Conservation (phyloP, 2,329 filamentous ascomycete species). For the Scopulariopsis brevicaulis region DNA sequence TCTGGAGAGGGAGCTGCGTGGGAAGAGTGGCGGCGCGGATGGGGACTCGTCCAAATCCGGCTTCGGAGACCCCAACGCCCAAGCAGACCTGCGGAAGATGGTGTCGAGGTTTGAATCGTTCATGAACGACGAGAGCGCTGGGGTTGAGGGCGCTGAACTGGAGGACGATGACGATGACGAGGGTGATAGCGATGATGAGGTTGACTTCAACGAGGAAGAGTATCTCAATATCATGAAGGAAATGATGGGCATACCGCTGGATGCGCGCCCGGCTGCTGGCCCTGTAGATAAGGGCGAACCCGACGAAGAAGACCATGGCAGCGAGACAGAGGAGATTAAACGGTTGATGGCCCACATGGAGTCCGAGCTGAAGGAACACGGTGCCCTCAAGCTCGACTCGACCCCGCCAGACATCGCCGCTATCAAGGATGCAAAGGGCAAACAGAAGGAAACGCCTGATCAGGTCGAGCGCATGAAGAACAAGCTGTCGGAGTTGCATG, state of each 20-base stretch:
- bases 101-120: slow-evolving; percentile 91
- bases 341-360: slow-evolving; percentile 61
- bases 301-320: slow-evolving; percentile 22
- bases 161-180: slow-evolving; percentile 40
- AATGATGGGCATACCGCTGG: slow-evolving; percentile 62
- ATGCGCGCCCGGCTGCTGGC: background rate
- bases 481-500: slow-evolving; percentile 6
- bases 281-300: background rate
- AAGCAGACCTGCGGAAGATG: slow-evolving; percentile 77
- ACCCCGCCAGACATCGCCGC: slow-evolving; percentile 17
- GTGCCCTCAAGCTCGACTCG: slow-evolving; percentile 47
- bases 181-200: slow-evolving; percentile 41
- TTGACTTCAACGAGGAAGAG: slow-evolving; percentile 73
- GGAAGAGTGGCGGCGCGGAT: slow-evolving; percentile 22
- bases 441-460: slow-evolving; percentile 6
- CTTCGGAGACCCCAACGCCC: slow-evolving; percentile 55
- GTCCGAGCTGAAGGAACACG: slow-evolving; percentile 57
- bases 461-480: slow-evolving; percentile 4
- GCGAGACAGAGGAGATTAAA: slow-evolving; percentile 50
- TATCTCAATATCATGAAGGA: slow-evolving; percentile 84
- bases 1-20: slow-evolving; percentile 69
- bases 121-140: slow-evolving; percentile 74
- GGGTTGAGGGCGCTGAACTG: slow-evolving; percentile 65
- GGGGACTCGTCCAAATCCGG: slow-evolving; percentile 23
- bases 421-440: slow-evolving; percentile 13